These are phyloP conservation scores for Erysiphe pisi DNA, from an alignment of 2,329 filamentous ascomycete species.

Conservation along the genomic window DNA sequence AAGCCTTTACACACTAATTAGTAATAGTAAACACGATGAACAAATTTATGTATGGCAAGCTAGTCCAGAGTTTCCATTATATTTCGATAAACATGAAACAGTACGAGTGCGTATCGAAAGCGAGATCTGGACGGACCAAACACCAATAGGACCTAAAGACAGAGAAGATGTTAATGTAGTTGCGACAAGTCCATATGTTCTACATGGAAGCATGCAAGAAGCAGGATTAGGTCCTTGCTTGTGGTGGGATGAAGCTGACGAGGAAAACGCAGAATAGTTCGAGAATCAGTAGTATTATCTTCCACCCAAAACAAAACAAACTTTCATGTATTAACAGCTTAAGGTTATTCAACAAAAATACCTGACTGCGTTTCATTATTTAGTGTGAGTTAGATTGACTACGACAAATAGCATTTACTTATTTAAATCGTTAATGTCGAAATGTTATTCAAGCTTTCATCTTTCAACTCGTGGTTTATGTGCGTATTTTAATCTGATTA, in stretches of 20 bases:
- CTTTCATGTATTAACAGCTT: too few relatives aligned
- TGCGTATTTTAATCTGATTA: too few relatives aligned
- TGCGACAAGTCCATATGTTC: conserved; percentile 57
- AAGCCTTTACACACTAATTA: neutral
- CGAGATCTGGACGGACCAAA: conserved; percentile 86
- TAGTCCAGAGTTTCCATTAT: conserved; percentile 60
- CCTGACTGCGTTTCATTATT: too few relatives aligned
- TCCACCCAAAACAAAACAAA: too few relatives aligned
- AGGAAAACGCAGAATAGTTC: conserved; percentile 30
- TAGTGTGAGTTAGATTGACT: too few relatives aligned
- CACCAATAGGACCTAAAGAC: conserved; percentile 56
- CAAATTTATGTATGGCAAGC: conserved; percentile 65
- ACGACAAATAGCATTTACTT: too few relatives aligned
- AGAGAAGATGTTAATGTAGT: conserved; percentile 45
- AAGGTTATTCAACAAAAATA: too few relatives aligned
- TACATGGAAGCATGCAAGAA: conserved; percentile 55
- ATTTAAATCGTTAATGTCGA: too few relatives aligned
- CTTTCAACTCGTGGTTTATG: too few relatives aligned
- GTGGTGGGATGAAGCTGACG: conserved; percentile 47
- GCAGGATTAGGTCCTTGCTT: conserved; percentile 52
- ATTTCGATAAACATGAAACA: conserved; percentile 80
- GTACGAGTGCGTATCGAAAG: conserved; percentile 76
- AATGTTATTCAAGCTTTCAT: too few relatives aligned
- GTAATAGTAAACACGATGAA: conserved; percentile 28
- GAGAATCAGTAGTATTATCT: too few relatives aligned